Percentiles rank a stretch among this genome's conserved stretches.
phyloP scores from a whole-genome alignment of 73 alveolate genomes.

The Paramecium primaurelia region DNA sequence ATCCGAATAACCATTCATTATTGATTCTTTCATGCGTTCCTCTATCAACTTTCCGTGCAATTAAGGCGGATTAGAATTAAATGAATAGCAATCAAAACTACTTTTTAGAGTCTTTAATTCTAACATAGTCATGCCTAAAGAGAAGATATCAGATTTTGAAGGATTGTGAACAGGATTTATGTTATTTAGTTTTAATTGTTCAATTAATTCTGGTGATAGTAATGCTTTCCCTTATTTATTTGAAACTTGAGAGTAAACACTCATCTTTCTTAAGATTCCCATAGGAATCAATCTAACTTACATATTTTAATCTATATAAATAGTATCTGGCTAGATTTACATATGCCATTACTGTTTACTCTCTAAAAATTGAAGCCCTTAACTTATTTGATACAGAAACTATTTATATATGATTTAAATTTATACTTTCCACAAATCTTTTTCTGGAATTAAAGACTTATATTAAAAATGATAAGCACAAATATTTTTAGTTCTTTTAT shows the following conservation, averaged over 20 bases:
- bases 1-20: neutral
- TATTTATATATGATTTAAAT: neutral
- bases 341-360: neutral
- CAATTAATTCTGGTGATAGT: constrained; percentile 10
- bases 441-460: neutral
- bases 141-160: neutral
- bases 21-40: neutral
- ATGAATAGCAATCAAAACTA: neutral
- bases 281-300: neutral
- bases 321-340: neutral
- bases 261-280: neutral
- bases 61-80: neutral
- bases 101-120: neutral
- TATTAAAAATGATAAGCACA: neutral
- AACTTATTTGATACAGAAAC: neutral
- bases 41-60: neutral
- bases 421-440: neutral
- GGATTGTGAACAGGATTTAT: neutral
- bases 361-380: neutral
- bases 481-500: neutral
- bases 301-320: neutral
- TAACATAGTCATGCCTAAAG: neutral
- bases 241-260: neutral
- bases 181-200: neutral
- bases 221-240: neutral